Evolutionary conservation across 192 early-diverging fungal genomes (phyloP).

Genomic region (Cladochytrium replicatum): DNA sequence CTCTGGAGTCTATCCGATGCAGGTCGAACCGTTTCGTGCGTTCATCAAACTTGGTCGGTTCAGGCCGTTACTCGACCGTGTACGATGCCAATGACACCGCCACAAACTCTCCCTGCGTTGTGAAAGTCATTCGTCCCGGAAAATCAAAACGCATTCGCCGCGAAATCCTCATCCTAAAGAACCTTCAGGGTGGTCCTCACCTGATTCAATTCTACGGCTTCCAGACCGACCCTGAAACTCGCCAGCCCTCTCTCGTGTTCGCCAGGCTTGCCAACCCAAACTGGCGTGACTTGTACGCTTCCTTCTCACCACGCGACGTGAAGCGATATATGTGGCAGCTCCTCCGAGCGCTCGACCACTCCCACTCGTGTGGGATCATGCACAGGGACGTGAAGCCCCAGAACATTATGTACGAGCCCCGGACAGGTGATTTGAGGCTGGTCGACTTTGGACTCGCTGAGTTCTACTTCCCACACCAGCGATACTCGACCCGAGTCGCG

Average conservation of each 20-base stretch:
- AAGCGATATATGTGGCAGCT: constrained; percentile 21
- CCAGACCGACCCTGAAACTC: constrained; percentile 6
- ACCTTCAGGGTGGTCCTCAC: constrained; percentile 31
- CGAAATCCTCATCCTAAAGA: constrained; percentile 32
- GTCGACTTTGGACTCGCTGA: constrained; percentile 40
- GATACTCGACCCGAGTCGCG: constrained; percentile 28
- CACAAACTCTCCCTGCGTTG: neutral
- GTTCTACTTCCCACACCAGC: constrained; percentile 20
- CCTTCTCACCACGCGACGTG: constrained; percentile 15
- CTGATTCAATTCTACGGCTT: constrained; percentile 19
- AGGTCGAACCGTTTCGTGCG: too few species aligned
- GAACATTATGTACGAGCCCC: constrained; percentile 26
- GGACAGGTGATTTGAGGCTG: constrained; percentile 20
- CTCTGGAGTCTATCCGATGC: too few species aligned
- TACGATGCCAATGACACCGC: constrained; percentile 2
- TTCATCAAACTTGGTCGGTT: too few species aligned
- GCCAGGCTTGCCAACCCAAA: constrained; percentile 7
- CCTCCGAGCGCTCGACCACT: constrained; percentile 11
- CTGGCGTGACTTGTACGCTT: constrained; percentile 29
- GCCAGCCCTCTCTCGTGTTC: constrained; percentile 19
- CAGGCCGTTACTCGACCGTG: constrained; percentile 8
- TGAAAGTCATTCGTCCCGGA: constrained; percentile 27
- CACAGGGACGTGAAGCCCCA: constrained; percentile 46
- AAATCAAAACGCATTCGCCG: constrained; percentile 20
- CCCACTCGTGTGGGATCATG: constrained; percentile 35